Base-by-base conservation (phyloP, 305 asterid species). In the Nicotiana rustica region DNA sequence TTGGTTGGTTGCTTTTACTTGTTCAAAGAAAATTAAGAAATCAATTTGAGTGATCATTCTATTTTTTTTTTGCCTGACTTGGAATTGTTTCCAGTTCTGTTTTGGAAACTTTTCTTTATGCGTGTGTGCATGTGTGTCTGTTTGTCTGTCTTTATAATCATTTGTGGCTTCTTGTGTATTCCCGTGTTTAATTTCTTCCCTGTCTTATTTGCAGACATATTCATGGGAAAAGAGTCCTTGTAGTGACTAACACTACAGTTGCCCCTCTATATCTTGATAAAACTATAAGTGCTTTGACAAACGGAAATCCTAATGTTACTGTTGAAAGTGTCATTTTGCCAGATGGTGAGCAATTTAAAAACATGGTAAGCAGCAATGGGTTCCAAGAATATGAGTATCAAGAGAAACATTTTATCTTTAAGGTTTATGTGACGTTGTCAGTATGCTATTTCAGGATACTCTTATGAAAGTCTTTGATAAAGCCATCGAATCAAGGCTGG, bases 381-480 rank as follows among this genome's bases (percentile, higher is more conserved):
- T 47, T 78, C 73, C 57, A 44, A 5, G 10, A 66, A 59, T 33
- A 17, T 79, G 75, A 77, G 65, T 57, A 78, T 85, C 70, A 29
- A 49, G 82, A 55, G 55, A 81, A 49, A 18, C 77, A 38, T 52
- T 44, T 65, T 68, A 59, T 52, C 82, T 35, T 85, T 85, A 61
- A 68, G 75, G 82, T 64, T 80, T 81, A 64, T 67, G 70, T 71
- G 17, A 29, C 44, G n/a, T 82, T 82, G 79, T 67, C 78, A 8
- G 15, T 25, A n/a, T 86, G 81, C 70, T 85, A 85, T 83, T 66
- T 68, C 86, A 96, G 99, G 97, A 92, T 35, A 94, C 97, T 57
- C 94, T 96, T 25, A 92, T 94, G 97, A 91, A 93, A 88, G 94
- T 96, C n/a, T 96, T 94, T 70, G 99, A 96, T 84, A 92, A 96